These are phyloP conservation scores for Simplicillium sp. DNA, from an alignment of 2,329 filamentous ascomycete species.

Conservation along the genomic window DNA sequence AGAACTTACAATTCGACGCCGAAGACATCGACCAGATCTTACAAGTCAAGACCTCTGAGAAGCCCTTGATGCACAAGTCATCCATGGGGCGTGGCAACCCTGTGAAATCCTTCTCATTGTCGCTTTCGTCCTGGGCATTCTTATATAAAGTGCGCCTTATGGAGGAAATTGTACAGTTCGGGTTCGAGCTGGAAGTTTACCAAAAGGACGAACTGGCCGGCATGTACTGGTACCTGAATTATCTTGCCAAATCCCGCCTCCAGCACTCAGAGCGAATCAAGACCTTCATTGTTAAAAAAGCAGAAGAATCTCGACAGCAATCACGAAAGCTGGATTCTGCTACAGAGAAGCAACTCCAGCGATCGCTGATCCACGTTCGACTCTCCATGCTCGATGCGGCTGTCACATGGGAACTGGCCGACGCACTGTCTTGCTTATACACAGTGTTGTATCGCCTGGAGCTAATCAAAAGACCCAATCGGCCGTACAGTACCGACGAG, in stretches of 20 bases:
- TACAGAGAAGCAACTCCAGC: constrained; percentile 33
- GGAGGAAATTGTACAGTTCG: constrained; percentile 79
- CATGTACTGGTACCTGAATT: constrained; percentile 87
- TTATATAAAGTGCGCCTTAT: constrained; percentile 84
- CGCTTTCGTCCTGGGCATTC: constrained; percentile 81
- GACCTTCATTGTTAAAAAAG: constrained; percentile 43
- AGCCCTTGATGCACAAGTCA: constrained; percentile 41
- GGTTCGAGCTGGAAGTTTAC: constrained; percentile 90
- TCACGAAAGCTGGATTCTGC: constrained; percentile 10
- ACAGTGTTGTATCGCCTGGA: constrained; percentile 50
- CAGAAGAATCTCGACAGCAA: constrained; percentile 16
- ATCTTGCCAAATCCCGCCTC: constrained; percentile 58
- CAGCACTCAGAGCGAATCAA: constrained; percentile 67
- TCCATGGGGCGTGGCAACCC: constrained; percentile 20
- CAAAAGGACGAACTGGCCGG: constrained; percentile 72
- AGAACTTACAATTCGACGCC: constrained; percentile 71
- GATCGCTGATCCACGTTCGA: constrained; percentile 46
- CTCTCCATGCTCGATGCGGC: constrained; percentile 56
- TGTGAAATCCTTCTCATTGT: constrained; percentile 53
- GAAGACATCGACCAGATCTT: constrained; percentile 67
- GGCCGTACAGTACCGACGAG: constrained; percentile 57
- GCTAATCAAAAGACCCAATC: constrained; percentile 38
- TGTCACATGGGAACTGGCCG: constrained; percentile 47
- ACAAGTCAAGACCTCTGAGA: constrained; percentile 50
- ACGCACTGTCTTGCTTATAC: constrained; percentile 53